A percentile compares a stretch with the other conserved stretches of the same genome.
phyloP scores from a whole-genome alignment of 2,329 filamentous ascomycete genomes.

The Alternaria gaisen region DNA sequence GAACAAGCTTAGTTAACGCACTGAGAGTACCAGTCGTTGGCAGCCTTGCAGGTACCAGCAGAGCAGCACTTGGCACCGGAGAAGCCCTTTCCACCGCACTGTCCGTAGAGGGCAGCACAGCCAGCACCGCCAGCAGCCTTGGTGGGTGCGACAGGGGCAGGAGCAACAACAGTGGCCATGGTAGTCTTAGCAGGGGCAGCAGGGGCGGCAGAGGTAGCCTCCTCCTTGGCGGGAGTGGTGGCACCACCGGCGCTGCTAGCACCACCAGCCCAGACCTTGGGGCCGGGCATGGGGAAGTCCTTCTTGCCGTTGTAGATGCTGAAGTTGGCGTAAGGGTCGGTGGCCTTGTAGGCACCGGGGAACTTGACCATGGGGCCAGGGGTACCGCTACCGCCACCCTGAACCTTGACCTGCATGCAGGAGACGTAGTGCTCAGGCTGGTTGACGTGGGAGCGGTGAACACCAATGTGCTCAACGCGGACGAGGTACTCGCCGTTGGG shows the following conservation, averaged over 20 bases:
- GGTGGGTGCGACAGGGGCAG: slow-evolving; percentile 1
- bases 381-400: slow-evolving; percentile 42
- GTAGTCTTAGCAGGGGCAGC: slow-evolving; percentile 6
- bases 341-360: slow-evolving; percentile 45
- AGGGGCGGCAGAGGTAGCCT: slow-evolving; percentile 6
- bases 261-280: slow-evolving; percentile 26
- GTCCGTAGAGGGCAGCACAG: slow-evolving; percentile 21
- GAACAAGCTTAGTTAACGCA: slow-evolving; percentile 12
- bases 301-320: slow-evolving; percentile 38
- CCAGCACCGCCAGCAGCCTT: slow-evolving; percentile 8
- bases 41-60: slow-evolving; percentile 24
- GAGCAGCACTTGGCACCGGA: slow-evolving; percentile 26
- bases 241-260: slow-evolving; percentile 7
- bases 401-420: slow-evolving; percentile 56
- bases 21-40: slow-evolving; percentile 31
- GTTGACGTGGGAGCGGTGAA: slow-evolving; percentile 35
- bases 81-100: slow-evolving; percentile 29
- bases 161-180: slow-evolving; percentile 3
- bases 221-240: slow-evolving; percentile 21
- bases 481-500: slow-evolving; percentile 57
- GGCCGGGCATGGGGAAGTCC: slow-evolving; percentile 26
- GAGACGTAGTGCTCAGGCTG: slow-evolving; percentile 55
- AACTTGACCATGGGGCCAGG: slow-evolving; percentile 47
- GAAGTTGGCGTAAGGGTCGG: slow-evolving; percentile 37
- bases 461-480: slow-evolving; percentile 56